Percentiles rank a stretch among this genome's conserved stretches.
These are phyloP conservation scores for Protostelium mycophagum DNA, from an alignment of 78 protist species.

Conservation along the genomic window DNA sequence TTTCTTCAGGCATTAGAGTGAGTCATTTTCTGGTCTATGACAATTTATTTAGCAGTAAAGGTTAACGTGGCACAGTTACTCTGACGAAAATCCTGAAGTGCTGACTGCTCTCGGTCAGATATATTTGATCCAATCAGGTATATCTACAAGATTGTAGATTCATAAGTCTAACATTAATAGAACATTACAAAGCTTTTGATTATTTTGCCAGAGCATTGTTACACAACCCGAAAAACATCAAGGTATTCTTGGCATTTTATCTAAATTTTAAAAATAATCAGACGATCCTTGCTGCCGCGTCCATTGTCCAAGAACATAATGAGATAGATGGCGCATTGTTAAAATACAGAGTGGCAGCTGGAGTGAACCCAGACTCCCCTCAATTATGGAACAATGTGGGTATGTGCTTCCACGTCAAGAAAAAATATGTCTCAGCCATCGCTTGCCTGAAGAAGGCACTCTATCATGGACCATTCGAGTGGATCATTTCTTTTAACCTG, in stretches of 20 bases:
- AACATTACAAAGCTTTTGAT: constrained; percentile 67
- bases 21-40: not conserved
- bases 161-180: constrained; percentile 6
- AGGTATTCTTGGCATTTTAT: not conserved
- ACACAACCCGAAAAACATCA: constrained; percentile 63
- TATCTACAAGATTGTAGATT: not conserved
- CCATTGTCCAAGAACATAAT: constrained; percentile 68
- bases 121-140: constrained; percentile 24
- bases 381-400: constrained; percentile 93
- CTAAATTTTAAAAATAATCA: not conserved
- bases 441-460: constrained; percentile 83
- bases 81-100: constrained; percentile 76
- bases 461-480: constrained; percentile 81
- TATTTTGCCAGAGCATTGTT: constrained; percentile 69
- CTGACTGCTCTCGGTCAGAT: constrained; percentile 73
- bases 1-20: constrained; percentile 50
- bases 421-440: constrained; percentile 62
- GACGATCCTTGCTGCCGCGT: constrained; percentile 82
- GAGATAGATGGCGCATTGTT: constrained; percentile 81
- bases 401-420: constrained; percentile 80
- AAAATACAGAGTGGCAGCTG: constrained; percentile 75
- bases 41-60: not conserved
- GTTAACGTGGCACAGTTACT: no score
- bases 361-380: constrained; percentile 43
- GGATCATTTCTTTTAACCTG: constrained; percentile 78